phyloP scores from a whole-genome alignment of 2,329 filamentous ascomycete species.

The Dothistroma pini region DNA sequence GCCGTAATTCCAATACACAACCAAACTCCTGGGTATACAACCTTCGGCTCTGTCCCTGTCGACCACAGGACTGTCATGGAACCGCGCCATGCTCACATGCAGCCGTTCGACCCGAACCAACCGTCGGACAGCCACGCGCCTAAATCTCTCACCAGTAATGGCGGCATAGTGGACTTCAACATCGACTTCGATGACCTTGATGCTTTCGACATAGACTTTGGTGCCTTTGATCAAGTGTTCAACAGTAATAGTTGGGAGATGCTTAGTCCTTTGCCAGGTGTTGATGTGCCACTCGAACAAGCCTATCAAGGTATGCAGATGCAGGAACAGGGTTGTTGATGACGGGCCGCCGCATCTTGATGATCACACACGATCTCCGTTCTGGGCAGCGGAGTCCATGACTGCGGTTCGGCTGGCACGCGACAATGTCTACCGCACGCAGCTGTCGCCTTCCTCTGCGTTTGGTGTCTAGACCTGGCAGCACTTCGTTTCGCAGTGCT shows the following conservation, averaged over 20 bases:
- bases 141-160: background rate
- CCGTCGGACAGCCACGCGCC: slow-evolving; percentile 9
- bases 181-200: slow-evolving; percentile 12
- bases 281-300: slow-evolving; percentile 3
- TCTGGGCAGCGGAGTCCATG: no score
- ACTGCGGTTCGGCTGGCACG: no score
- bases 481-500: no score
- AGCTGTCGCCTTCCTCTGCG: no score
- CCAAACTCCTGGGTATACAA: background rate
- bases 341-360: no score
- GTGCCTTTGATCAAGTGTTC: slow-evolving; percentile 21
- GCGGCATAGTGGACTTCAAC: slow-evolving; percentile 5
- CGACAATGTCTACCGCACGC: no score
- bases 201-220: slow-evolving; percentile 14
- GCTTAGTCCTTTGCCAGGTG: slow-evolving; percentile 9
- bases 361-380: no score
- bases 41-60: background rate
- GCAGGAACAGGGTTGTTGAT: no score
- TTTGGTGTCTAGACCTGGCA: no score
- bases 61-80: background rate
- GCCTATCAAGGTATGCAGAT: no score
- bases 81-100: background rate
- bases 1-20: background rate
- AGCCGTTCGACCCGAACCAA: slow-evolving; percentile 1
- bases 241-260: slow-evolving; percentile 17